These are phyloP conservation scores for Botrytis squamosa DNA, from an alignment of 2,329 filamentous ascomycete genomes.

Conservation along the genomic window DNA sequence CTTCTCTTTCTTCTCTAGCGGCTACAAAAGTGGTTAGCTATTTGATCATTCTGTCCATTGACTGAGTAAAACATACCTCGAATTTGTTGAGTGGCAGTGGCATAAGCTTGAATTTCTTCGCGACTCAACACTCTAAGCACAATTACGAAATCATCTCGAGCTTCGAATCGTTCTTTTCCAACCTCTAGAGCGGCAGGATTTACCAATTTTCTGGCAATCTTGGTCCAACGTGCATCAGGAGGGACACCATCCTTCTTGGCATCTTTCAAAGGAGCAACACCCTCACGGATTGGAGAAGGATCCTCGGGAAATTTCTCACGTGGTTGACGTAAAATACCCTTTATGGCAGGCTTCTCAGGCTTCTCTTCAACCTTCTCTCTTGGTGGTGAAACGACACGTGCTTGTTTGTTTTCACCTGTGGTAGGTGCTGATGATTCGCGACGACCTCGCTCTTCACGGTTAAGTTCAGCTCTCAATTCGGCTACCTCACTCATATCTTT, in stretches of 20 bases:
- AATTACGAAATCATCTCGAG: conserved; percentile 90
- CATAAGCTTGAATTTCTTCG: conserved; percentile 87
- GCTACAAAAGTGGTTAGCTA: conserved; percentile 24
- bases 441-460: conserved; percentile 28
- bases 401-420: conserved; percentile 28
- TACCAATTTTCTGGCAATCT: conserved; percentile 83
- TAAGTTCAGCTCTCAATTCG: conserved; percentile 32
- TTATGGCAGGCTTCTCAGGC: conserved; percentile 51
- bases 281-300: conserved; percentile 77
- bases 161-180: conserved; percentile 88
- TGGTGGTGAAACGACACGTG: conserved; percentile 70
- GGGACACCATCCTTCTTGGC: conserved; percentile 75
- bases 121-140: conserved; percentile 82
- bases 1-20: conserved; percentile 39
- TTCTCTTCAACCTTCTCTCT: conserved; percentile 63
- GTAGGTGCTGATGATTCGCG: conserved; percentile 29
- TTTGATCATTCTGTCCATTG: background rate
- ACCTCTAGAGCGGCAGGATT: conserved; percentile 84
- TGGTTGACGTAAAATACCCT: conserved; percentile 82
- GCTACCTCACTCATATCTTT: conserved; percentile 32
- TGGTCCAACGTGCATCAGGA: conserved; percentile 83
- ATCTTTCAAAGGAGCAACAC: conserved; percentile 91
- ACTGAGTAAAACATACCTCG: conserved; percentile 58
- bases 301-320: conserved; percentile 85
- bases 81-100: conserved; percentile 75